A percentile compares a stretch with the other conserved stretches of the same genome.
Conservation (phyloP, 140 eudicot genomes). For the Anethum foeniculum region DNA sequence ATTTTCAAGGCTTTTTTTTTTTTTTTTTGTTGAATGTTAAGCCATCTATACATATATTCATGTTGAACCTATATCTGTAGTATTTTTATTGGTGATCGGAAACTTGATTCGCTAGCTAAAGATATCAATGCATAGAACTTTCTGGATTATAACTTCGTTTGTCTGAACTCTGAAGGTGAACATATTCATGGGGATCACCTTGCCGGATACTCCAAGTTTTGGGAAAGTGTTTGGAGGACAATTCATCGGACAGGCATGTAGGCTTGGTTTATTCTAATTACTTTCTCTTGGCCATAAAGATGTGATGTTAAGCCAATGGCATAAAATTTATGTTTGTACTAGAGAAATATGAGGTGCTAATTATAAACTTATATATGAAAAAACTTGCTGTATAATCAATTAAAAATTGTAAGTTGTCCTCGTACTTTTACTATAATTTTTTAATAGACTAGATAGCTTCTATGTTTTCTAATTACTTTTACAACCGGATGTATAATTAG, state of each 20-base stretch:
- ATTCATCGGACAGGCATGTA: conserved; percentile 84
- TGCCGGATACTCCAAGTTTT: conserved; percentile 80
- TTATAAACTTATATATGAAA: background rate
- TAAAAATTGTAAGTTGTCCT: background rate
- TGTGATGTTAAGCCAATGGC: background rate
- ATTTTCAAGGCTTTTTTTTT: background rate
- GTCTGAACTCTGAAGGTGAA: conserved; percentile 55
- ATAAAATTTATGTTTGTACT: background rate
- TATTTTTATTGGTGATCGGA: background rate
- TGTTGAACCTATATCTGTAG: background rate
- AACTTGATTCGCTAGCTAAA: background rate
- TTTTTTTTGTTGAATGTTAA: conserved; percentile 1
- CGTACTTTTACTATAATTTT: background rate
- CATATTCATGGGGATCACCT: conserved; percentile 74
- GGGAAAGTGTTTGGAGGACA: conserved; percentile 96
- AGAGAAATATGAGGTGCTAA: background rate
- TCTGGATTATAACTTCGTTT: background rate
- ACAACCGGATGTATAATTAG: background rate
- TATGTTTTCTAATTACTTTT: background rate
- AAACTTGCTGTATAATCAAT: background rate
- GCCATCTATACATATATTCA: background rate
- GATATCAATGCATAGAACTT: background rate
- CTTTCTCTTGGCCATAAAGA: background rate
- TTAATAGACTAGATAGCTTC: background rate
- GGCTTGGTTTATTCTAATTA: conserved; percentile 2